Base-by-base conservation (phyloP, 1,284 basidiomycete species). In the Leccinum fallax region DNA sequence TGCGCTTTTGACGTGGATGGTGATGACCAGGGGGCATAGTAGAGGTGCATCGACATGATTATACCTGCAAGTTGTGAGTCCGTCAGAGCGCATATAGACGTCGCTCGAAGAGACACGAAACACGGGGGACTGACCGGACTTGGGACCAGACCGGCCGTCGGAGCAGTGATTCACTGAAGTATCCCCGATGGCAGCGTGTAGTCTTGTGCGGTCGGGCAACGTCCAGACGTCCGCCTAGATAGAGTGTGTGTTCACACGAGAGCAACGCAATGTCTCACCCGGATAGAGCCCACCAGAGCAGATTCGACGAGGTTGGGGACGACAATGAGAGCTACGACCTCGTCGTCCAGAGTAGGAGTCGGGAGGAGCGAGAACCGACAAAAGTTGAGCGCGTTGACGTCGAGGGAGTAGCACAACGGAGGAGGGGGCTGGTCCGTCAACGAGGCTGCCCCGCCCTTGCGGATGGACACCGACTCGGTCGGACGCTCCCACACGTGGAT, bases 341-440 rank as follows among this genome's bases (percentile, higher is more conserved):
- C 60, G 1, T 19, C 62, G n/a, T 55, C 62, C 16, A 55, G 58
- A 32, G 60, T 59, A 7, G 65, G 56, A n/a, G 67, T 51, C 5
- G 71, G 71, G 32, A 84, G 68, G 0, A 91, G 71, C 4, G 87
- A 85, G 72, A 96, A 95, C 1, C 88, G 85, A 76, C 94, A 96
- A 71, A 91, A 97, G 73, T 96, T 97, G 65, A 97, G 81, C 2
- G 94, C 86, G 73, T 97, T 97, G 62, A 94, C 88, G 68, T 93
- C 90, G 74, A 97, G 78, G 0, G 89, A 89, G 66, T 86, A 88
- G 3, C 76, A 69, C 6, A 92, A 71, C 6, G 71, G 64, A 3
- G 90, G 92, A 0, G 75, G 76, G 2, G 80, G 78, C 11, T 83
- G 74, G 15, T 77, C 81, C 2, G 83, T 78, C 52, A 83, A 70